A percentile compares a stretch with the other conserved stretches of the same genome.
These are phyloP conservation scores for Cladosporium sp. DNA, from an alignment of 2,329 filamentous ascomycete genomes.

Conservation along the genomic window DNA sequence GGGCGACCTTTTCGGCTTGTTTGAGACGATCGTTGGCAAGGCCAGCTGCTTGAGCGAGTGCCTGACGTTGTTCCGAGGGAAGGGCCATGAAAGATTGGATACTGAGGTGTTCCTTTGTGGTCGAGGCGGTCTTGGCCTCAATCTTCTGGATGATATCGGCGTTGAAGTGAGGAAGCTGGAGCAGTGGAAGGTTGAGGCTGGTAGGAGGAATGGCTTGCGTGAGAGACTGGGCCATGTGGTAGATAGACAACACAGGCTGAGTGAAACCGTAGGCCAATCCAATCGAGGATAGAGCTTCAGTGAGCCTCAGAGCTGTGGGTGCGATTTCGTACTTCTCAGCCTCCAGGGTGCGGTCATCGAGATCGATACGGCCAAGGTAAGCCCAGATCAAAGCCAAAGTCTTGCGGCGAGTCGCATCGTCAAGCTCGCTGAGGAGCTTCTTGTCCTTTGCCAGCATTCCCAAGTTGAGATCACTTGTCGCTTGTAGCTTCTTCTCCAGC, in stretches of 20 bases:
- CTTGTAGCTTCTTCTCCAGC: slow-evolving; percentile 73
- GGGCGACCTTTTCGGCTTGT: slow-evolving; percentile 72
- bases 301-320: slow-evolving; percentile 80
- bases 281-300: slow-evolving; percentile 83
- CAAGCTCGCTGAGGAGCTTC: slow-evolving; percentile 73
- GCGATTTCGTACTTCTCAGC: slow-evolving; percentile 87
- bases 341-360: slow-evolving; percentile 75
- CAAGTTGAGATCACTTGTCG: slow-evolving; percentile 54
- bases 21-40: slow-evolving; percentile 76
- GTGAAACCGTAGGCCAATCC: slow-evolving; percentile 84
- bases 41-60: slow-evolving; percentile 69
- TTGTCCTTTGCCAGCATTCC: slow-evolving; percentile 72
- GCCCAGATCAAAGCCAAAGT: slow-evolving; percentile 90
- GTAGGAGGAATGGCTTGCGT: slow-evolving; percentile 89
- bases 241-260: slow-evolving; percentile 76
- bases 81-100: slow-evolving; percentile 89
- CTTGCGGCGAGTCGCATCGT: slow-evolving; percentile 79
- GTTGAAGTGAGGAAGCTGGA: slow-evolving; percentile 88
- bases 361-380: slow-evolving; percentile 83
- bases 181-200: slow-evolving; percentile 58
- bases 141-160: slow-evolving; percentile 62
- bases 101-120: slow-evolving; percentile 66
- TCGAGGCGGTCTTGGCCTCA: slow-evolving; percentile 61
- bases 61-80: slow-evolving; percentile 70
- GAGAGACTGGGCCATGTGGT: slow-evolving; percentile 78